Evolutionary conservation across 2,329 filamentous ascomycete genomes (phyloP).

Genomic region (Trichoderma aggressivum): DNA sequence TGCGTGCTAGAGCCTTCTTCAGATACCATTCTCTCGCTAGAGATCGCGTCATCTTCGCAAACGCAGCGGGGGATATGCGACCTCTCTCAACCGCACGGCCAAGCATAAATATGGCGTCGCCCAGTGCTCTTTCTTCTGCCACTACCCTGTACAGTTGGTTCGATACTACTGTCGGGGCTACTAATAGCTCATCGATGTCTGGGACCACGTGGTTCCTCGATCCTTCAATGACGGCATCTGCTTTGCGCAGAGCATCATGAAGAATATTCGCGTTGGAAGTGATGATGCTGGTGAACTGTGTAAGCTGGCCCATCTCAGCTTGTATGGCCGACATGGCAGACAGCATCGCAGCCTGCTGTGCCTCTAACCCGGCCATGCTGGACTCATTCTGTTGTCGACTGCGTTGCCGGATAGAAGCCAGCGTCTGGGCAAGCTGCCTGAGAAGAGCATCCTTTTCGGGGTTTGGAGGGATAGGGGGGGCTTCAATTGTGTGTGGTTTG

Average conservation of each 20-base stretch:
- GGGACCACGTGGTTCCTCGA: conserved; percentile 68
- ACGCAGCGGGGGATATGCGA: conserved; percentile 66
- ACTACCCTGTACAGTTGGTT: conserved; percentile 88
- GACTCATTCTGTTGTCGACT: conserved; percentile 69
- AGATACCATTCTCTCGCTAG: conserved; percentile 77
- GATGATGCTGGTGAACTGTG: conserved; percentile 67
- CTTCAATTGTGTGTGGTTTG: conserved; percentile 51
- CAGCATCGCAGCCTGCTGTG: conserved; percentile 76
- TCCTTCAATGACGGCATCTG: conserved; percentile 72
- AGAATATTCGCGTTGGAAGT: conserved; percentile 75
- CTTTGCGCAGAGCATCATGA: conserved; percentile 71
- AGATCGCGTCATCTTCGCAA: conserved; percentile 72
- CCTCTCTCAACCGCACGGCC: conserved; percentile 72
- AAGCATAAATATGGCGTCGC: conserved; percentile 81
- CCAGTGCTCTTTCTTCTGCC: conserved; percentile 82
- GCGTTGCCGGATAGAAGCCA: conserved; percentile 66
- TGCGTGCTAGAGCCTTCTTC: conserved; percentile 76
- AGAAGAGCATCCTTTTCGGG: conserved; percentile 91
- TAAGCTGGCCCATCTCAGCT: conserved; percentile 68
- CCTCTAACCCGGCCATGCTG: conserved; percentile 70
- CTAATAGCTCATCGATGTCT: conserved; percentile 82
- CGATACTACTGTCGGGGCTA: conserved; percentile 89
- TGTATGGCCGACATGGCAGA: conserved; percentile 67
- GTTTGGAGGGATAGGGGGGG: conserved; percentile 89
- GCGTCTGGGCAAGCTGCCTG: conserved; percentile 66